Percentiles rank a stretch among this genome's conserved stretches.
Evolutionary conservation across 73 alveolate species (phyloP).

Genomic region (Paramecium caudatum): DNA sequence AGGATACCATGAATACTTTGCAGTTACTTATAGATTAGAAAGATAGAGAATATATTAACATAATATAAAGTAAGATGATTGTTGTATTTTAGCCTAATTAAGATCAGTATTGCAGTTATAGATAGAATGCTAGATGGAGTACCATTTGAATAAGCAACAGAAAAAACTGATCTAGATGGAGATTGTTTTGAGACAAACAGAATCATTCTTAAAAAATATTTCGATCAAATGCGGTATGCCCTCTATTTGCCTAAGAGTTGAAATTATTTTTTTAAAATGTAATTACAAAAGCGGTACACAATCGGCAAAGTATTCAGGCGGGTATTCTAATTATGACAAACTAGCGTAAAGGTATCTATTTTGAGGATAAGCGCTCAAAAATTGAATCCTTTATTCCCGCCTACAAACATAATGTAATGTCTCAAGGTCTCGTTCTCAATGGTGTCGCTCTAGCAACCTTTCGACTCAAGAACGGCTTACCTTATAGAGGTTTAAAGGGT

Average conservation of each 20-base stretch:
- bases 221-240: constrained; percentile 40
- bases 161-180: not conserved
- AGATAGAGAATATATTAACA: constrained; percentile 25
- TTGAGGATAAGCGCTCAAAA: not conserved
- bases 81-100: not conserved
- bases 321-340: too few relatives aligned
- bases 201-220: not conserved
- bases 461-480: not conserved
- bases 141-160: not conserved
- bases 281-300: not conserved
- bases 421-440: not conserved
- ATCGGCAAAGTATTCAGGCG: not conserved
- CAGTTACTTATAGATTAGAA: constrained; percentile 37
- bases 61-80: constrained; percentile 3
- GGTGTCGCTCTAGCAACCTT: constrained; percentile 5
- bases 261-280: too few relatives aligned
- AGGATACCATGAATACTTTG: constrained; percentile 61
- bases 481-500: constrained; percentile 55
- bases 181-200: constrained; percentile 35
- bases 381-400: not conserved
- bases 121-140: constrained; percentile 51
- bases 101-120: constrained; percentile 18
- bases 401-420: not conserved
- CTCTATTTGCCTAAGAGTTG: constrained; percentile 30
- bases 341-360: not conserved